Percentiles rank a stretch among this genome's conserved stretches.
phyloP scores from a whole-genome alignment of 1,139 yeast genomes.

The Geotrichum aggregatum region DNA sequence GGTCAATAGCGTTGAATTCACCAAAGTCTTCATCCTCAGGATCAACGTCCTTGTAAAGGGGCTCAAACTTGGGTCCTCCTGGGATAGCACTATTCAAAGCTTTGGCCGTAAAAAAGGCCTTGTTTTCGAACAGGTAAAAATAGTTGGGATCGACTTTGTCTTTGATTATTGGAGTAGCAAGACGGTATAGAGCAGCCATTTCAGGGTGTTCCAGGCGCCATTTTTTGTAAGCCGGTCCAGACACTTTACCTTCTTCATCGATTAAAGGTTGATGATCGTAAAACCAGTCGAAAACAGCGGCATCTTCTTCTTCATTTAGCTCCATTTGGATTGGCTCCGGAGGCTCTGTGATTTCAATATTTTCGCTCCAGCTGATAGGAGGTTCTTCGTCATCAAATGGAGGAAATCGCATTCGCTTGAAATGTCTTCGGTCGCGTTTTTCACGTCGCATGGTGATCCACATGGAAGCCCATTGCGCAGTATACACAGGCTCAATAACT shows the following conservation, averaged over 20 bases:
- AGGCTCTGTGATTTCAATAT: conserved; percentile 68
- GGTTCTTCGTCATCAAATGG: conserved; percentile 98
- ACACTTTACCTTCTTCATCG: conserved; percentile 53
- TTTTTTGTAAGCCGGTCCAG: conserved; percentile 70
- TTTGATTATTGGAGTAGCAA: conserved; percentile 66
- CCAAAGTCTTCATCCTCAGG: conserved; percentile 73
- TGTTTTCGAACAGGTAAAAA: conserved; percentile 66
- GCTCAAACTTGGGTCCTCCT: conserved; percentile 96
- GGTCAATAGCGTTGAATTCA: conserved; percentile 83
- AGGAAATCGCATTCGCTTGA: conserved; percentile 88
- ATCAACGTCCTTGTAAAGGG: conserved; percentile 64
- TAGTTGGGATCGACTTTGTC: conserved; percentile 55
- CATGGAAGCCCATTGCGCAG: conserved; percentile 92
- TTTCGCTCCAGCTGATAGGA: conserved; percentile 76
- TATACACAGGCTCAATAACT: conserved; percentile 85
- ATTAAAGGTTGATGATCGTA: conserved; percentile 72
- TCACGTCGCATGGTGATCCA: conserved; percentile 94
- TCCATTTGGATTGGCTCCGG: conserved; percentile 65
- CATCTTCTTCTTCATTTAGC: conserved; percentile 57
- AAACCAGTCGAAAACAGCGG: conserved; percentile 65
- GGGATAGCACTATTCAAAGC: conserved; percentile 83
- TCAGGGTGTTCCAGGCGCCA: conserved; percentile 65
- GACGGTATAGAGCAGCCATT: conserved; percentile 61
- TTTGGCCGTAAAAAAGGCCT: conserved; percentile 83
- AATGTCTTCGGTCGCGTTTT: conserved; percentile 83